Evolutionary conservation across 2,329 filamentous ascomycete genomes (phyloP).

Genomic region (Nigrospora oryzae): DNA sequence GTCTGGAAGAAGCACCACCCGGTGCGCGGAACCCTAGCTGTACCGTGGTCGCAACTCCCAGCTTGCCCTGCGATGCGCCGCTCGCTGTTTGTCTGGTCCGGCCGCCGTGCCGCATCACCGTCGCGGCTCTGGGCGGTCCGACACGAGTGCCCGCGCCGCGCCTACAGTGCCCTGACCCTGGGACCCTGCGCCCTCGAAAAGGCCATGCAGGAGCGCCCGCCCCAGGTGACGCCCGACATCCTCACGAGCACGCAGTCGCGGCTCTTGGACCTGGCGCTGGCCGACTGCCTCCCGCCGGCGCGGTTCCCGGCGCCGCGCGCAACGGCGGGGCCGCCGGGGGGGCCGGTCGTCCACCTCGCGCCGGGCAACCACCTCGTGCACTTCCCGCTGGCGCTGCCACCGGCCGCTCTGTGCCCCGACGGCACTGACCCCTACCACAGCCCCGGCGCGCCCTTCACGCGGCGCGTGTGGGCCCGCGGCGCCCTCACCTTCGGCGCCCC

Average conservation of each 20-base stretch:
- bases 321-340: no score
- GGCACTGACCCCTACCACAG: conserved; percentile 76
- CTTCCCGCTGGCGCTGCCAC: conserved; percentile 64
- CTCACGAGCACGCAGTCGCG: conserved; percentile 53
- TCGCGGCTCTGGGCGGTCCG: no score
- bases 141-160: no score
- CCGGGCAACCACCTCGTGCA: conserved; percentile 77
- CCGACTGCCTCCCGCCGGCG: conserved; percentile 37
- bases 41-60: no score
- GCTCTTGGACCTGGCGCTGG: conserved; percentile 56
- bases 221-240: conserved; percentile 13
- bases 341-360: conserved; percentile 30
- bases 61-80: no score
- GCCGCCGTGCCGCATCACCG: no score
- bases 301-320: no score
- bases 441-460: conserved; percentile 62
- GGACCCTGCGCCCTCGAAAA: conserved; percentile 12
- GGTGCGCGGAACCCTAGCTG: no score
- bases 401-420: conserved; percentile 61
- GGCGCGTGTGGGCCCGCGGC: conserved; percentile 87
- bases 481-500: conserved; percentile 45
- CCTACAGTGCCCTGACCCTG: no score
- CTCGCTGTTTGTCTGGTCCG: no score
- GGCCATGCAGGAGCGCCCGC: conserved; percentile 15
- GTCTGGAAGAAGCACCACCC: no score